Evolutionary conservation across 495 filamentous ascomycete genomes (phyloP).

Genomic region (Pyrenopolyporus hunteri): DNA sequence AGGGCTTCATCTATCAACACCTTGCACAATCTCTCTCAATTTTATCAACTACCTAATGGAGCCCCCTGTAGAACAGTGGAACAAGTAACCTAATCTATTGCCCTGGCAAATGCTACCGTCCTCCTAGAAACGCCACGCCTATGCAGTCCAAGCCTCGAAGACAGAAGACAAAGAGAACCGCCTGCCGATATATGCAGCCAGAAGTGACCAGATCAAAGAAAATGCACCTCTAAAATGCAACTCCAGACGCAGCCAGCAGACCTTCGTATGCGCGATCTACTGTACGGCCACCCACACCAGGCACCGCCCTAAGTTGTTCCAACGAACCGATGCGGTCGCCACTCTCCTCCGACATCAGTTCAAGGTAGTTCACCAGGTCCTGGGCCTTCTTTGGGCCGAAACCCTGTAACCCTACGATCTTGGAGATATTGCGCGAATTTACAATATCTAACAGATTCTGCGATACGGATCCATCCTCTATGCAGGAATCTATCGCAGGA

Average conservation of each 20-base stretch:
- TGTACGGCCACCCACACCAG: slow-evolving; percentile 63
- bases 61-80: not conserved
- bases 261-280: slow-evolving; percentile 64
- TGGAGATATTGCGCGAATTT: slow-evolving; percentile 78
- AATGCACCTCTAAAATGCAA: slow-evolving; percentile 2
- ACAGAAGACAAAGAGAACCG: slow-evolving; percentile 16
- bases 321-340: slow-evolving; percentile 51
- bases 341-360: slow-evolving; percentile 54
- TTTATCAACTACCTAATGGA: not conserved
- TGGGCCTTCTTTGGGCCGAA: slow-evolving; percentile 69
- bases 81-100: slow-evolving; percentile 6
- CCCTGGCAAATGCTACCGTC: slow-evolving; percentile 15
- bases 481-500: slow-evolving; percentile 15
- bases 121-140: slow-evolving; percentile 30
- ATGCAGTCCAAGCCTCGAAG: slow-evolving; percentile 22
- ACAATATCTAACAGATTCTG: slow-evolving; percentile 77
- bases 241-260: slow-evolving; percentile 24
- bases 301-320: slow-evolving; percentile 59
- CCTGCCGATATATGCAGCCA: slow-evolving; percentile 20
- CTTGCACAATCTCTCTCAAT: not conserved
- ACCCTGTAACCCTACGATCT: slow-evolving; percentile 75
- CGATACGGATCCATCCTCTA: slow-evolving; percentile 48
- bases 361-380: slow-evolving; percentile 65
- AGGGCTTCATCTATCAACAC: too few species aligned
- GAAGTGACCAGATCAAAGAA: slow-evolving; percentile 11